Base-by-base conservation (phyloP, 257 asterid genomes). In the Paulownia fortunei region DNA sequence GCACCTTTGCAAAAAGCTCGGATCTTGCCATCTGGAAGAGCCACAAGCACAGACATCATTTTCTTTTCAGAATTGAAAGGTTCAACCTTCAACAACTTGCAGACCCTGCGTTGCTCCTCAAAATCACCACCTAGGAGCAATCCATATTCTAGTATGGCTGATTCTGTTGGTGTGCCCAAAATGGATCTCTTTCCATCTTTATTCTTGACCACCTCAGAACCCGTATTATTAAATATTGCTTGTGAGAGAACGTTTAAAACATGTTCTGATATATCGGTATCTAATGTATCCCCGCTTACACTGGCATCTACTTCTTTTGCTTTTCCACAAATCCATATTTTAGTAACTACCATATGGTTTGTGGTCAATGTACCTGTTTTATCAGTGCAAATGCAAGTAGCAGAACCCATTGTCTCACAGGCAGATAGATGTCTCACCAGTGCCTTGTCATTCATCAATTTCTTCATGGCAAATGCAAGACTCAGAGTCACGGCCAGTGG, bases 401-500 rank as follows among this genome's bases (percentile, higher is more conserved):
- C 99, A 62, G 99, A 96, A 66, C 99, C 99, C 99, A 96, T 96
- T 8, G 99, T 96, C 86, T 96, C 99, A 83, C 99, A 96, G 47
- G 99, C 98, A 26, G 99, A 90, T 23, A 96, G 88, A 87, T 89
- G 93, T 54, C 98, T 93, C 67, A 93, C 98, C 64, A 96, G 86
- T 55, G 98, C 99, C 84, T 86, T 95, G 60, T 90, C 86, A 19
- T 86, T 82, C 99, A 95, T 93, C 64, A 95, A 77, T 79, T 91
- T 86, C 86, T 89, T 90, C 98, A 93, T 93, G 30, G 98, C 99
- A 77, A 90, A 95, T 55, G 98, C 97, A 74, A 95, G 99, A 79
- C 99, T 93, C 51, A 96, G 82, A 15, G 99, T 96, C 73, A 93
- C 99, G 5, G 99, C 99, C 71, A 95, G 86, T 30, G 99, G 99